These are phyloP conservation scores for Ascochyta rabiei DNA, from an alignment of 2,329 filamentous ascomycete genomes.

Conservation along the genomic window DNA sequence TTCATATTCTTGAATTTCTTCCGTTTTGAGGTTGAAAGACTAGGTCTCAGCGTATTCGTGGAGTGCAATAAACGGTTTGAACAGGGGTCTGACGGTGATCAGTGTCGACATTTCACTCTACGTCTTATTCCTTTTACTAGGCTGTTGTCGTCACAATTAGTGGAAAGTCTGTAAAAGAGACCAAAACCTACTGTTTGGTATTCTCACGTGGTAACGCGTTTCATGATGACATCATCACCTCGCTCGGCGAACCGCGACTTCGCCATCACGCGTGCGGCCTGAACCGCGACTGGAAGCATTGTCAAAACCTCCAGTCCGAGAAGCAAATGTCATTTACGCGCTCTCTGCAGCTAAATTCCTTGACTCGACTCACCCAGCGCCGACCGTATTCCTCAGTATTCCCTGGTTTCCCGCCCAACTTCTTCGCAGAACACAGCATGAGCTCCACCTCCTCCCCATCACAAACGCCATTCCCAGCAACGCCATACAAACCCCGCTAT, in stretches of 20 bases:
- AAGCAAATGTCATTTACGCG: not conserved
- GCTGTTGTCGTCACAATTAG: no score
- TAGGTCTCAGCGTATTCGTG: no score
- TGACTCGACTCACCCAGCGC: not conserved
- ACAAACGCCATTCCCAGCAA: constrained; percentile 13
- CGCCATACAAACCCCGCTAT: constrained; percentile 25
- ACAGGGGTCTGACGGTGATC: no score
- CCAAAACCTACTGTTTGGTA: no score
- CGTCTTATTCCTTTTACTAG: no score
- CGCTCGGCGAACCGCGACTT: constrained; percentile 3
- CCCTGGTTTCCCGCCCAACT: constrained; percentile 8
- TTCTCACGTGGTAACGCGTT: constrained; percentile 24
- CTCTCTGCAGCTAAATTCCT: not conserved
- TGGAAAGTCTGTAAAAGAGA: no score
- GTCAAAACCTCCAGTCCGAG: no score
- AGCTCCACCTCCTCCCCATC: not conserved
- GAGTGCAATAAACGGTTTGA: no score
- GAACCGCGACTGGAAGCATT: not conserved
- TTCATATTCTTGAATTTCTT: no score
- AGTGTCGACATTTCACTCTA: no score
- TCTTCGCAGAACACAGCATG: constrained; percentile 12
- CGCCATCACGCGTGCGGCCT: not conserved
- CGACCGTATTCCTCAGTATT: constrained; percentile 8
- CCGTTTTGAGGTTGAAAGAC: no score
- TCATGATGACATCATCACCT: constrained; percentile 29